Base-by-base conservation (phyloP, 352 stramenopile genomes). In the Globisporangium mamillatum region DNA sequence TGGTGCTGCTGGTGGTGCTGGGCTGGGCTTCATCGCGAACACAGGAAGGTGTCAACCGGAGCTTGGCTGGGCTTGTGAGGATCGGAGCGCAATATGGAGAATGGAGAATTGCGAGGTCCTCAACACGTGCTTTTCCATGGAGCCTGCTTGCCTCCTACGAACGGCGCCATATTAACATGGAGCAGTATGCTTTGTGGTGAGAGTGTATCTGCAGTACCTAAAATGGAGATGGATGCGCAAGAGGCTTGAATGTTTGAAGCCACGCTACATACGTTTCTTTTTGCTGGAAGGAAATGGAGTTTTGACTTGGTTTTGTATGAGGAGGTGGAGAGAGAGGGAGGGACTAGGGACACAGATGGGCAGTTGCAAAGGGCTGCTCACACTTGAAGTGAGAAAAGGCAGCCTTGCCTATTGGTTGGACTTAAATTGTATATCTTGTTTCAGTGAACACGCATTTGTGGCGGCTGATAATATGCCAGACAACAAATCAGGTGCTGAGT, bases 221-320 rank as follows among this genome's bases (percentile, higher is more conserved):
- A 32, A 27, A 55, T 12, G n/a, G 46, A 53, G 16, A 59, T 61
- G 55, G 16, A 46, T 61, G 55, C 16, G 41, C 41, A 50, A 22
- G 41, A 50, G 41, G 41, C 16, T 50, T 50, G 29, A 32, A 32
- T 50, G 18, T 48, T 27, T 48, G 56, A 62, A 62, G 56, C 56
- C 32, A 50, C 32, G 32, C 24, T 56, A 44, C 16, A 25, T 14
- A 56, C 59, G 41, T 64, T 64, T 56, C 59, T 64, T 64, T 56
- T 55, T 9, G 8, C 36, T 38, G n/a, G 58, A 53, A 20, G 24
- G 22, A 55, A 54, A n/a, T 52, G 4, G 12, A 8, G 9, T 18
- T 25, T 64, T 64, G 18, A 56, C 60, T 44, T 64, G 16, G 4
- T 29, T n/a, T 64, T 64, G 60, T 64, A 64, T 46, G 41, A 16